Evolutionary conservation across 164 flowering plant species (phyloP).

Genomic region (Nelumbo lutea): DNA sequence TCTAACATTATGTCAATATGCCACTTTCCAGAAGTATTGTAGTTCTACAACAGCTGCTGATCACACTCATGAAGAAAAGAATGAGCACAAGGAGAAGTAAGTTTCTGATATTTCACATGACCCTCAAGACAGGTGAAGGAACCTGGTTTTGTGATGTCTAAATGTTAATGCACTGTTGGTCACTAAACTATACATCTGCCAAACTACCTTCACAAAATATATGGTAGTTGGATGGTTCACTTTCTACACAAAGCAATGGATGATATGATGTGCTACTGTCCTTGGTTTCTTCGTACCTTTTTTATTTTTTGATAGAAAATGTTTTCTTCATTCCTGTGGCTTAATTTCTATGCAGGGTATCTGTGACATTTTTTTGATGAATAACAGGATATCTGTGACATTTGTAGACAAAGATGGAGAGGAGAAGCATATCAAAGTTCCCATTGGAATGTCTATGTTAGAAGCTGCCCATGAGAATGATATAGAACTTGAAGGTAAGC

Average conservation of each 20-base stretch:
- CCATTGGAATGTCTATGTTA: slow-evolving; percentile 87
- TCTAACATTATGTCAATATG: neutral
- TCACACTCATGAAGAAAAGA: slow-evolving; percentile 24
- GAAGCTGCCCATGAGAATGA: slow-evolving; percentile 98
- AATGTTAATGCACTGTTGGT: neutral
- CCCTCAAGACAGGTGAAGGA: neutral
- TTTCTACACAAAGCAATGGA: neutral
- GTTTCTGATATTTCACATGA: slow-evolving; percentile 7
- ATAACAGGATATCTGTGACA: slow-evolving; percentile 40
- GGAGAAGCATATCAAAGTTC: slow-evolving; percentile 74
- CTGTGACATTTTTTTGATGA: too few relatives aligned
- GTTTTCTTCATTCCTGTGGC: too few relatives aligned
- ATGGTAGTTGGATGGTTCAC: neutral
- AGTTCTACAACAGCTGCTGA: slow-evolving; percentile 29
- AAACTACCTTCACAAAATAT: neutral
- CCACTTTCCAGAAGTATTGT: slow-evolving; percentile 23
- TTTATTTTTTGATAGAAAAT: neutral
- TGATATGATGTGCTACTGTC: neutral
- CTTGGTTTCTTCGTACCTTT: neutral
- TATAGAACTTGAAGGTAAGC: slow-evolving; percentile 88
- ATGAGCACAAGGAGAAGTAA: slow-evolving; percentile 34
- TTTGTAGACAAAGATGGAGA: slow-evolving; percentile 87
- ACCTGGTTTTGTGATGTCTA: neutral
- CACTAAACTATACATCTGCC: neutral
- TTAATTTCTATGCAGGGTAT: slow-evolving; percentile 43